These are phyloP conservation scores for Kwoniella dendrophila DNA, from an alignment of 768 basidiomycete genomes.

Conservation along the genomic window DNA sequence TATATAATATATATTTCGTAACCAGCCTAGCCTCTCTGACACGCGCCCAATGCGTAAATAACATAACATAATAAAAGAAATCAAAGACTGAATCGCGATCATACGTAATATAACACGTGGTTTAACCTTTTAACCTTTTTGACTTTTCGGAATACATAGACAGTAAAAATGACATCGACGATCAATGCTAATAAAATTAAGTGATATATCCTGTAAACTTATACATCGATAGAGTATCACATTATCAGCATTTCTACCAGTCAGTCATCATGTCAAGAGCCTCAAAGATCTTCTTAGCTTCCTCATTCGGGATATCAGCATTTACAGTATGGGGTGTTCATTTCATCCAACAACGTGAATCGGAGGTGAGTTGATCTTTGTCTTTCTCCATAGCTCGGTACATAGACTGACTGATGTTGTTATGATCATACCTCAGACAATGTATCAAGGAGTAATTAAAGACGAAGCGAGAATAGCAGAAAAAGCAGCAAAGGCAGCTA, in stretches of 20 bases:
- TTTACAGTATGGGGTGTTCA: slow-evolving; percentile 88
- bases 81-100: not conserved
- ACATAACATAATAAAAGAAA: not conserved
- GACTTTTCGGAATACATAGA: too few species aligned
- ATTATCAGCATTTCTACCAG: not conserved
- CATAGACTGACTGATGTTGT: not conserved
- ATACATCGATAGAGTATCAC: not conserved
- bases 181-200: too few species aligned
- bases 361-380: slow-evolving; percentile 62
- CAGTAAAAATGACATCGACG: too few species aligned
- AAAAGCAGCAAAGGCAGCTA: slow-evolving; percentile 63
- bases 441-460: slow-evolving; percentile 86
- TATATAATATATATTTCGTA: not conserved
- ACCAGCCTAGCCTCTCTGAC: slow-evolving; percentile 7
- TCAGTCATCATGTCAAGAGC: slow-evolving; percentile 62
- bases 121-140: slow-evolving; percentile 1
- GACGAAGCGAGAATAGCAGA: slow-evolving; percentile 79
- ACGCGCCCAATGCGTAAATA: slow-evolving; percentile 1
- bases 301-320: slow-evolving; percentile 66
- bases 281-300: slow-evolving; percentile 74
- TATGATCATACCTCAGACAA: slow-evolving; percentile 63
- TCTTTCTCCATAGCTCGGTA: not conserved
- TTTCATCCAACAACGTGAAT: slow-evolving; percentile 78
- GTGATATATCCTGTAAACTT: not conserved
- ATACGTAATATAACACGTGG: not conserved